Percentiles rank a stretch among this genome's conserved stretches.
Evolutionary conservation across 306 rosid genomes (phyloP).

Genomic region (Elaeagnus macrophylla): DNA sequence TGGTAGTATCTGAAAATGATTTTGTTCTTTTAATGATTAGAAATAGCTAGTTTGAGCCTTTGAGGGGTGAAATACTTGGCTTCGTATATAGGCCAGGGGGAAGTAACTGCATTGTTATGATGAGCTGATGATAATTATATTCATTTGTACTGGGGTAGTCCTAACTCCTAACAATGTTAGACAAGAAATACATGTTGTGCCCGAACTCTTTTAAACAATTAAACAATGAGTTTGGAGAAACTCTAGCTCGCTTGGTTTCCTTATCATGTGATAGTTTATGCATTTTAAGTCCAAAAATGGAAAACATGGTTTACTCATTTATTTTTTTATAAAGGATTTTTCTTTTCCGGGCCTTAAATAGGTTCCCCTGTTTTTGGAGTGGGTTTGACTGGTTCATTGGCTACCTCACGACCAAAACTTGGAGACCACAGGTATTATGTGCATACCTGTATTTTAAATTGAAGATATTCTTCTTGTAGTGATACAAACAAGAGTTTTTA

Average conservation of each 20-base stretch:
- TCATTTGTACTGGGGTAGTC: background rate
- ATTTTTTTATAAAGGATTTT: conserved; percentile 1
- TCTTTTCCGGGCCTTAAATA: conserved; percentile 32
- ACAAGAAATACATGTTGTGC: background rate
- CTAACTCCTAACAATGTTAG: background rate
- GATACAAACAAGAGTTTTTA: no score
- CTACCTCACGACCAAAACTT: conserved; percentile 43
- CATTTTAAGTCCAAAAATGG: conserved; percentile 1
- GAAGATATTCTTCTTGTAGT: no score
- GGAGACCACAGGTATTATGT: conserved; percentile 73
- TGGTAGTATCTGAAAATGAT: background rate
- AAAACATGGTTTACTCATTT: conserved; percentile 11
- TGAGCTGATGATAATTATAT: background rate
- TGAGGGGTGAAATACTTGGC: background rate
- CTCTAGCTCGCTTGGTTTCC: background rate
- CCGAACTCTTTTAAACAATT: background rate
- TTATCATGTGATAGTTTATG: background rate
- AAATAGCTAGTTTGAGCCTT: background rate
- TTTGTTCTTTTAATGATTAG: background rate
- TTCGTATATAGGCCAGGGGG: background rate
- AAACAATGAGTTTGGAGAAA: background rate
- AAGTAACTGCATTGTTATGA: background rate
- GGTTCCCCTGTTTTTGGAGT: conserved; percentile 86
- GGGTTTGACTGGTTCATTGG: conserved; percentile 81
- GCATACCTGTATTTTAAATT: no score